Evolutionary conservation across 78 protist species (phyloP).

Genomic region (Emiliania huxleyi): DNA sequence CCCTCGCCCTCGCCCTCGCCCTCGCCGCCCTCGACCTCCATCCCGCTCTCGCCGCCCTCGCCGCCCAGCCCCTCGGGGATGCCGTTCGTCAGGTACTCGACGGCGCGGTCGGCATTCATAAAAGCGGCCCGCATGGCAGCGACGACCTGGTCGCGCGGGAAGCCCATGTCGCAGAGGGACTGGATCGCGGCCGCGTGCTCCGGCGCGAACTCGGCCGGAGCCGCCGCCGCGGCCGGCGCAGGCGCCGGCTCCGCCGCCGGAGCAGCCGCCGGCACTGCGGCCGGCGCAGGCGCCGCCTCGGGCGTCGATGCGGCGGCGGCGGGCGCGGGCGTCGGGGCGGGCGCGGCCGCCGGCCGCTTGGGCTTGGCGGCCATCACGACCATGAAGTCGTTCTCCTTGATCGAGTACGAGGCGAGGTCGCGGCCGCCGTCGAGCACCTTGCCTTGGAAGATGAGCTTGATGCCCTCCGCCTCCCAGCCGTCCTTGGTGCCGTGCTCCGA

Average conservation of each 20-base stretch:
- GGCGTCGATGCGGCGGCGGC: neutral
- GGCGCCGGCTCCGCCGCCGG: neutral
- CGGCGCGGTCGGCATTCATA: neutral
- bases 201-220: neutral
- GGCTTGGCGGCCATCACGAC: constrained; percentile 3
- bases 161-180: neutral
- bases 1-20: neutral
- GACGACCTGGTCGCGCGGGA: neutral
- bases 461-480: constrained; percentile 17
- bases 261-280: neutral
- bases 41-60: neutral
- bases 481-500: neutral
- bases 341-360: neutral
- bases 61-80: neutral
- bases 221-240: neutral
- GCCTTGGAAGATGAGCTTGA: constrained; percentile 14
- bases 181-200: neutral
- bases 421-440: neutral
- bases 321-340: neutral
- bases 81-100: neutral
- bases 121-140: constrained; percentile 5
- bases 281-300: neutral
- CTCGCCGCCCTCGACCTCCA: neutral
- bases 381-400: constrained; percentile 2
- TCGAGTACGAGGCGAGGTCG: neutral